Conservation (phyloP, 2,329 filamentous ascomycete species). For the Claviceps paspali region DNA sequence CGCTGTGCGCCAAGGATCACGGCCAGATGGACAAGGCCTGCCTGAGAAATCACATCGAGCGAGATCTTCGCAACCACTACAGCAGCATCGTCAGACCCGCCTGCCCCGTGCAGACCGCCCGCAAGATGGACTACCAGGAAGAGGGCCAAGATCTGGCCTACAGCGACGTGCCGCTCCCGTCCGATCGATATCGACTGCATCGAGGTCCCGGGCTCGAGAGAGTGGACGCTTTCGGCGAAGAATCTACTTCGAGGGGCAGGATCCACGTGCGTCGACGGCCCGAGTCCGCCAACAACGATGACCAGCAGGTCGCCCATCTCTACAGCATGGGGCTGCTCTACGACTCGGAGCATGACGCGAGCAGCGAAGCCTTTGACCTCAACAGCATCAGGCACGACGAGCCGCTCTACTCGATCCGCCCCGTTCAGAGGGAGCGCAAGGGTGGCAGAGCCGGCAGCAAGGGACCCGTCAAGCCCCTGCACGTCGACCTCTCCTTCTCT, state of each 20-base stretch:
- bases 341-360: conserved; percentile 19
- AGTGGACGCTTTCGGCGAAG: conserved; percentile 31
- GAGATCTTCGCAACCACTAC: conserved; percentile 5
- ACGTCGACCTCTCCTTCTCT: conserved; percentile 27
- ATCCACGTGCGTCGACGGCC: conserved; percentile 12
- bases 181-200: conserved; percentile 18
- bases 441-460: conserved; percentile 11
- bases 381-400: conserved; percentile 23
- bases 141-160: conserved; percentile 22
- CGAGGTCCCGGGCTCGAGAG: conserved; percentile 27
- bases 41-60: conserved; percentile 6
- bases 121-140: conserved; percentile 9
- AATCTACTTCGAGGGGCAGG: conserved; percentile 20
- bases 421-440: conserved; percentile 12
- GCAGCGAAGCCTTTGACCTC: conserved; percentile 20
- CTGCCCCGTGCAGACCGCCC: not conserved
- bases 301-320: conserved; percentile 24
- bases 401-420: conserved; percentile 23
- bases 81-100: not conserved
- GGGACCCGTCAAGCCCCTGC: conserved; percentile 10
- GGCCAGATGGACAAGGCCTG: conserved; percentile 10
- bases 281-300: conserved; percentile 12
- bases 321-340: conserved; percentile 31
- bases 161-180: conserved; percentile 20
- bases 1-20: conserved; percentile 4